Evolutionary conservation across 2,329 filamentous ascomycete genomes (phyloP), one percentile per base, ranked within the genome.

Genomic region (Penicillium sp.): DNA sequence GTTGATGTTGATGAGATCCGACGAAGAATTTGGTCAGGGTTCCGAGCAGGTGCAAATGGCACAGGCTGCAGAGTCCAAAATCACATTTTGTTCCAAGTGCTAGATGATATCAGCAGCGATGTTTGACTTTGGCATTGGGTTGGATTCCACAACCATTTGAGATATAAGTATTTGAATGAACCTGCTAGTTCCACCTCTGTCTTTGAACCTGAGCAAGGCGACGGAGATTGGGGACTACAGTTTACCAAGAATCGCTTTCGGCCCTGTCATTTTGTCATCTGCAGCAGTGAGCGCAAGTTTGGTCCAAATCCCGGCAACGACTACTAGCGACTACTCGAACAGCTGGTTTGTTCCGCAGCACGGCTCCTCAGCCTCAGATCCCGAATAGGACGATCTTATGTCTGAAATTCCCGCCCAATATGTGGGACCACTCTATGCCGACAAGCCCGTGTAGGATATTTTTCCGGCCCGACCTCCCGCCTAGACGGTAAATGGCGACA

Each of bases 61-160:
- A 62, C 69, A 52, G 72, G 68, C 23, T 75, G 71, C 55, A 68
- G 71, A 45, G 71, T 76, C 7, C 68, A 72, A 44, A 74, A 71
- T 50, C 71, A 73, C n/a, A 65, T 80, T 15, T 67, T 79, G 23
- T 75, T 77, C 29, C 60, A 72, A 57, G 65, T 75, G 18, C 53
- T 75, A 60, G 69, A 74, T 57, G 72, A 75, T 40, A 69, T 74
- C 52, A 73, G 70, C 60, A 60, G 65, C 45, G 53, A 63, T 25
- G 42, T 63, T 16, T 70, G 55, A 67, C 51, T 21, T 46, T 46
- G 15, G 18, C 16, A 37, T 57, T 39, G 29, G n/a, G 6, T 27
- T 25, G 29, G 15, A 21, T 34, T 34, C n/a, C 34, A n/a, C 27
- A 12, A 6, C 23, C 34, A 25, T n/a, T 10, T 31, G 8, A 3